Base-by-base conservation (phyloP, 306 rosid species). In the Cucurbita ficifolia region DNA sequence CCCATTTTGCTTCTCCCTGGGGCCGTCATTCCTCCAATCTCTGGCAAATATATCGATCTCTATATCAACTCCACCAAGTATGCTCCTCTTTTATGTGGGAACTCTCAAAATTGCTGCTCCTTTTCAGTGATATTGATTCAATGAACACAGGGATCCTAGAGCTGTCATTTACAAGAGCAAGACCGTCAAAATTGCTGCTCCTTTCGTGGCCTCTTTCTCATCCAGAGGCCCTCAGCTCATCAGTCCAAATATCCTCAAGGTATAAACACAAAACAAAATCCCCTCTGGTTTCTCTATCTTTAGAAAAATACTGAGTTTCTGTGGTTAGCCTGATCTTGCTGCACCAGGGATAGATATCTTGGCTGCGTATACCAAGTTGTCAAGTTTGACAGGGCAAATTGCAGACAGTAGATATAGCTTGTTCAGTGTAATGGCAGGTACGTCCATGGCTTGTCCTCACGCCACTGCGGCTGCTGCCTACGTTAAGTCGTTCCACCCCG, bases 361-460 rank as follows among this genome's bases (percentile, higher is more conserved):
- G 62, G 94, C 97, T 62, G 96, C 80, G 40, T 90, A 69, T 77
- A 81, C 97, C 76, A 73, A 79, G 73, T 10, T 84, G 46, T 46
- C 80, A 64, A 70, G 87, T 24, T 0, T 82, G 49, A 38, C 56
- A 0, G 77, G 54, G 5, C 4, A 57, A 43, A 22, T 13, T 42
- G 68, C 89, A 19, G 96, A 93, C 83, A 45, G 5, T 9, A 87
- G 98, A 21, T 43, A 80, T 52, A 56, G 58, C 2, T 59, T 86
- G 17, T 93, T 81, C 75, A 93, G 84, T 38, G 84, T 93, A 60
- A 4, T 87, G 13, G 86, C 97, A 53, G 97, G 98, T 74, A 93
- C 98, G 59, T 93, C 97, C 40, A 90, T 93, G 98, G 76, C 98
- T 6, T 90, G 94, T 81, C 96, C 98, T 42, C 98, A 93, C 65